A percentile compares a stretch with the other conserved stretches of the same genome.
Evolutionary conservation across 2,329 filamentous ascomycete species (phyloP).

Genomic region (Paecilomyces sp.): DNA sequence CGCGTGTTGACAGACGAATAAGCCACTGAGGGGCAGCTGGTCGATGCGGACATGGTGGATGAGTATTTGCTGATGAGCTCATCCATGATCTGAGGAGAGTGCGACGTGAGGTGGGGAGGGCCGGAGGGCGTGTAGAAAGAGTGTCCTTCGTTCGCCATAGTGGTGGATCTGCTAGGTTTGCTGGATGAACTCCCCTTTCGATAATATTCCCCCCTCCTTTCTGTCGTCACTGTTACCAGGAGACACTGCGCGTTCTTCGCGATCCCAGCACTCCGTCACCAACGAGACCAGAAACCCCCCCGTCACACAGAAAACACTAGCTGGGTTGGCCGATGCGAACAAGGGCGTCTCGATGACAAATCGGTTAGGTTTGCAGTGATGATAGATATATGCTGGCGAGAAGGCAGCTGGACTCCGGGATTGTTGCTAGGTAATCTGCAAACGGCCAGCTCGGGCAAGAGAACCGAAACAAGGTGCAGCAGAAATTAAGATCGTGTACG

Average conservation of each 20-base stretch:
- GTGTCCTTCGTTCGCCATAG: conserved; percentile 26
- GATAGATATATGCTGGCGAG: background rate
- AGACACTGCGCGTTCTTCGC: background rate
- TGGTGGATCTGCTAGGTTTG: background rate
- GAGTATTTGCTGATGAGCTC: conserved; percentile 27
- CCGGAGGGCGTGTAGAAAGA: conserved; percentile 26
- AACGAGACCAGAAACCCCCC: background rate
- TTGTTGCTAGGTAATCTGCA: background rate
- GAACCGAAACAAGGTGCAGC: background rate
- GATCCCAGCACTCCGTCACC: conserved; percentile 1
- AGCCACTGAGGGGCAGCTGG: conserved; percentile 3
- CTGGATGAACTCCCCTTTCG: background rate
- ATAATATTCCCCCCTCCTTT: background rate
- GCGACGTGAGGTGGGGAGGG: conserved; percentile 20
- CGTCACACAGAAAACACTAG: background rate
- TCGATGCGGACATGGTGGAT: conserved; percentile 16
- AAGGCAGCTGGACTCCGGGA: background rate
- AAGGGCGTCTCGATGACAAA: background rate
- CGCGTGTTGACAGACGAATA: conserved; percentile 7
- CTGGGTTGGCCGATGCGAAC: background rate
- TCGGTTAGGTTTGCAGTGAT: background rate
- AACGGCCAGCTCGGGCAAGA: background rate
- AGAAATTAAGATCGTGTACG: background rate
- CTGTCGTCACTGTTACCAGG: background rate
- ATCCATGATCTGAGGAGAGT: conserved; percentile 23